Conservation (phyloP, 2,329 filamentous ascomycete species). For the Penicillium olsonii region DNA sequence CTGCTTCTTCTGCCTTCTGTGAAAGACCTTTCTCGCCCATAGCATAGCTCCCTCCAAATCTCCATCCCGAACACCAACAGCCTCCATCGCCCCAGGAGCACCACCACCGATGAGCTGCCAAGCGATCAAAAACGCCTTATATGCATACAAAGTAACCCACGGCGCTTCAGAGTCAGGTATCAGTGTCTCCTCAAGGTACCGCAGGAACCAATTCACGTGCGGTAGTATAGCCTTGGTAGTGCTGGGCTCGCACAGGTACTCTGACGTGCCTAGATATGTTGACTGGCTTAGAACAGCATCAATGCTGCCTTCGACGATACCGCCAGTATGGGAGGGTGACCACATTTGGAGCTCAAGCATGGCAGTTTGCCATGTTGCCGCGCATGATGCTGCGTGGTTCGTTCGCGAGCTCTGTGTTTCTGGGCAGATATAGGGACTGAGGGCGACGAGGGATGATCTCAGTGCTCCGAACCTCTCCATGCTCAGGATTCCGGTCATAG, state of each 20-base stretch:
- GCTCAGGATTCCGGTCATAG: slow-evolving; percentile 46
- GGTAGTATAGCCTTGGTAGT: slow-evolving; percentile 34
- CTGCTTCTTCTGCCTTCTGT: slow-evolving; percentile 31
- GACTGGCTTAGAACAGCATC: slow-evolving; percentile 37
- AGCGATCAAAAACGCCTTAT: slow-evolving; percentile 45
- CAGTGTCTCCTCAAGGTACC: slow-evolving; percentile 33
- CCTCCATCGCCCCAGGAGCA: slow-evolving; percentile 36
- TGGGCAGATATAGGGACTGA: slow-evolving; percentile 33
- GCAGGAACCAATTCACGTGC: slow-evolving; percentile 44
- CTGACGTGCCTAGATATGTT: slow-evolving; percentile 32
- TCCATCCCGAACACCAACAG: slow-evolving; percentile 34
- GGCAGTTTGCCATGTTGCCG: slow-evolving; percentile 45
- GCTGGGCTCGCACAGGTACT: slow-evolving; percentile 35
- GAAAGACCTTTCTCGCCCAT: slow-evolving; percentile 38
- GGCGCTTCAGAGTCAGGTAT: slow-evolving; percentile 36
- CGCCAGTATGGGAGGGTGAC: slow-evolving; percentile 44
- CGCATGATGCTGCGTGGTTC: slow-evolving; percentile 22
- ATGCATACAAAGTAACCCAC: slow-evolving; percentile 44
- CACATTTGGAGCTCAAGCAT: slow-evolving; percentile 48
- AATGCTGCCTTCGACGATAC: slow-evolving; percentile 41
- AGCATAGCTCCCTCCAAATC: slow-evolving; percentile 24
- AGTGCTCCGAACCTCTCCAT: slow-evolving; percentile 42
- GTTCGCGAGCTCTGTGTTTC: not conserved
- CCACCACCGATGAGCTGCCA: slow-evolving; percentile 40
- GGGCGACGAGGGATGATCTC: slow-evolving; percentile 37